A percentile compares a stretch with the other conserved stretches of the same genome.
These are phyloP conservation scores for Penicillium manginii DNA, from an alignment of 495 filamentous ascomycete genomes.

Conservation along the genomic window DNA sequence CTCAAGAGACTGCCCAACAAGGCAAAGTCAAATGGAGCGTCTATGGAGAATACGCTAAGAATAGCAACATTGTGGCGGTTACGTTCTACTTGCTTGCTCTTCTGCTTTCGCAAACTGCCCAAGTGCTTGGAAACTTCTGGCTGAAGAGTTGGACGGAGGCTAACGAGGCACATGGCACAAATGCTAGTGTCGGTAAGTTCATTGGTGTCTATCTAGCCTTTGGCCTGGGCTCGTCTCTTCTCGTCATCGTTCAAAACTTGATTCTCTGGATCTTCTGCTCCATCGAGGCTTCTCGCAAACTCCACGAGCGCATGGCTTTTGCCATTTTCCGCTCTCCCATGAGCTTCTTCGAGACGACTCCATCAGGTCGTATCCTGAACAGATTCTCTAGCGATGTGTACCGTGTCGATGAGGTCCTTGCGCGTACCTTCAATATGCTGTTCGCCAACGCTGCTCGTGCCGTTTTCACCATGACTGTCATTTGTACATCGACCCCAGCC, in stretches of 20 bases:
- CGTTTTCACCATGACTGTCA: constrained; percentile 83
- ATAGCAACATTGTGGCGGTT: constrained; percentile 87
- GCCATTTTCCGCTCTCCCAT: constrained; percentile 98
- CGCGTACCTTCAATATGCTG: constrained; percentile 89
- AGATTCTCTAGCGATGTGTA: constrained; percentile 98
- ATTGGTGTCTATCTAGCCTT: constrained; percentile 94
- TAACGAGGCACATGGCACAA: constrained; percentile 68
- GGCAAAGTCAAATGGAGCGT: constrained; percentile 98
- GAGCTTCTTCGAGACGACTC: constrained; percentile 98
- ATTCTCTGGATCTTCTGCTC: constrained; percentile 99
- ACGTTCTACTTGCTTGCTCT: constrained; percentile 77
- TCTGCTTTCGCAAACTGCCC: constrained; percentile 76
- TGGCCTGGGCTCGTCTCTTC: constrained; percentile 81
- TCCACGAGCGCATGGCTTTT: constrained; percentile 97
- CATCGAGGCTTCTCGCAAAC: constrained; percentile 94
- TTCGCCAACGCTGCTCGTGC: constrained; percentile 88
- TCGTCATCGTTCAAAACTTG: constrained; percentile 90
- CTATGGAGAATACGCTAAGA: constrained; percentile 88
- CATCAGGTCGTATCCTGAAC: constrained; percentile 95
- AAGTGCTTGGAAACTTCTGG: constrained; percentile 86
- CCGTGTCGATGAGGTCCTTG: constrained; percentile 91
- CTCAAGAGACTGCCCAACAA: constrained; percentile 84
- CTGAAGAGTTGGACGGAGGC: constrained; percentile 87
- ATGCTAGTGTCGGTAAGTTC: constrained; percentile 81
- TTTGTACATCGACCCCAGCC: constrained; percentile 76